phyloP scores from a whole-genome alignment of 805 yeast genomes.

The Blastobotrys muscicola region DNA sequence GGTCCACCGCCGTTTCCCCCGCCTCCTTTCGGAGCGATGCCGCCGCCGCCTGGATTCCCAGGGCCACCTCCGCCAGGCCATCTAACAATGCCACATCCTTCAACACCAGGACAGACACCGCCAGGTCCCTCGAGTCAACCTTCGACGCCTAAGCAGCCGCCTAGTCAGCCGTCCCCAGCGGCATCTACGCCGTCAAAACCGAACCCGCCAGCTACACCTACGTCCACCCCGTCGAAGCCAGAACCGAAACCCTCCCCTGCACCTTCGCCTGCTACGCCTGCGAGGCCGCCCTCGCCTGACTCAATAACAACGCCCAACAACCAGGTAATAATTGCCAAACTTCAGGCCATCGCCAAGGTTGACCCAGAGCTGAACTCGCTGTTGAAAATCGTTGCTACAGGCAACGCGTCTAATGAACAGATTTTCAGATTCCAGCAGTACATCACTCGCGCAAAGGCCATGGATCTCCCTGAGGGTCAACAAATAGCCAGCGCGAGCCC shows the following conservation, averaged over 20 bases:
- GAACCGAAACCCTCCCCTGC: not conserved
- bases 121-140: no score
- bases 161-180: no score
- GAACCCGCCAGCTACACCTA: not conserved
- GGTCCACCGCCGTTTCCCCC: no score
- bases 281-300: conserved; percentile 2
- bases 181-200: no score
- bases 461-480: conserved; percentile 3
- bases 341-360: conserved; percentile 70
- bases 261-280: not conserved
- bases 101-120: no score
- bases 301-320: conserved; percentile 28
- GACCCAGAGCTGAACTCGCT: conserved; percentile 58
- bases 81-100: no score
- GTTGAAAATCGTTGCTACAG: conserved; percentile 83
- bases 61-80: no score
- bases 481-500: conserved; percentile 5
- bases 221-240: not conserved
- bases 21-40: no score
- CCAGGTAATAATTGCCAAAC: conserved; percentile 73
- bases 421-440: conserved; percentile 71
- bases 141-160: no score
- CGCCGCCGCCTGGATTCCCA: no score
- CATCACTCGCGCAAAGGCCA: conserved; percentile 62
- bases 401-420: conserved; percentile 62